Evolutionary conservation across 768 basidiomycete genomes (phyloP), one percentile per base, ranked within the genome.

Genomic region (Hericium erinaceus): DNA sequence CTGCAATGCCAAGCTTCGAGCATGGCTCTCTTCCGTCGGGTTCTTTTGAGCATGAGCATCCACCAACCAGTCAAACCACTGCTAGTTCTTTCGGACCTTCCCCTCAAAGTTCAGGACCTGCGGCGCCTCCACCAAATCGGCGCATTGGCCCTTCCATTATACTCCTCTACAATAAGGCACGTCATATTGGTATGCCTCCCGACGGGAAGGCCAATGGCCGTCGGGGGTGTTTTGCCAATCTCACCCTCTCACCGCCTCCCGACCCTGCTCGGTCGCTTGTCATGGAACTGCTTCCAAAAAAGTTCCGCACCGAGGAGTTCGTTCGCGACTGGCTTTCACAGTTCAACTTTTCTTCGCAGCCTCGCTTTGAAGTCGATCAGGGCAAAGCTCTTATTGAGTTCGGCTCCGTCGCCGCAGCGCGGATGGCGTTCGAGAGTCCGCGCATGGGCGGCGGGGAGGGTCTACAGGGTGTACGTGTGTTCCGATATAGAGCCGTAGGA

Each of bases 341-440:
- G 63, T 46, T 60, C 53, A 57, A 40, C 24, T 8, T n/a, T 15
- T 24, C 56, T 44, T 38, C 18, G n/a, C 48, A 53, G 8, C 44
- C 4, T 15, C 59, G 52, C 13, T 48, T 54, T 56, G 59, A 54
- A 26, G 72, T 51, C 70, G 67, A 68, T 15, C 69, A 58, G 5
- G 76, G 70, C 9, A 82, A 77, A 62, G 79, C 77, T 1, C 67
- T 84, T 22, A 64, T 83, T 3, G 80, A 82, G 67, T 83, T 82
- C 64, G 62, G 72, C 2, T 73, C 71, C 9, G 70, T 72, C 22
- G 74, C 74, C 28, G 57, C 73, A 13, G 81, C 82, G 10, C 64
- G 72, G 53, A 72, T 68, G 55, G 80, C 78, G 40, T 83, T 77
- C 76, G 65, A 66, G 26, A 82, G 80, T 60, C 78, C 77, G 0